Evolutionary conservation across 108 stramenopile genomes (phyloP).

Genomic region (Cyclotella distinguenda): DNA sequence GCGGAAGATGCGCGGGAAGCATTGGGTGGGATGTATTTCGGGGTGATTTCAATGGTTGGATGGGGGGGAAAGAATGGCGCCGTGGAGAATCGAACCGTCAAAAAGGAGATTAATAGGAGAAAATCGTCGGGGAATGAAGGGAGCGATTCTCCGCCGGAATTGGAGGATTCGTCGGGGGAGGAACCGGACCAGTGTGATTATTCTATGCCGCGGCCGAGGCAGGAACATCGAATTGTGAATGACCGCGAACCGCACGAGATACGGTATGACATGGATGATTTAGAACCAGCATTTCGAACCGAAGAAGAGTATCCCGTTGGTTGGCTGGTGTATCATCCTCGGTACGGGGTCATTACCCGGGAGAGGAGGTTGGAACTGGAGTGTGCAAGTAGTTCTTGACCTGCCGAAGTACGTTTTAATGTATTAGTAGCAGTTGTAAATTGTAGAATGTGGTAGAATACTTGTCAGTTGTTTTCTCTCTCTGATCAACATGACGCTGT

Average conservation of each 20-base stretch:
- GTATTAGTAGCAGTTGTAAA: too few species aligned
- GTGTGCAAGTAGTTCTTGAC: too few species aligned
- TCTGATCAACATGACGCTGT: too few species aligned
- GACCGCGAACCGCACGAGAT: background rate
- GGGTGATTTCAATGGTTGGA: background rate
- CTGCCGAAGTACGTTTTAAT: too few species aligned
- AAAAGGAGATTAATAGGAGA: background rate
- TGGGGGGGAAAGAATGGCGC: too few species aligned
- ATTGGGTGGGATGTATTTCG: background rate
- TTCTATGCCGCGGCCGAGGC: background rate
- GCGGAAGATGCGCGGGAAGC: background rate
- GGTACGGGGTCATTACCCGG: constrained; percentile 48
- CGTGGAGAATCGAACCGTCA: background rate
- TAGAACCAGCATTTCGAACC: constrained; percentile 67
- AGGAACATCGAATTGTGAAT: background rate
- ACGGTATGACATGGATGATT: constrained; percentile 20
- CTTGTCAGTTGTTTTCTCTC: too few species aligned
- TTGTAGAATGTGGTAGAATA: too few species aligned
- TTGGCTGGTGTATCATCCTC: constrained; percentile 73
- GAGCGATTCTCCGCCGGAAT: background rate
- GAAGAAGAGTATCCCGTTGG: constrained; percentile 66
- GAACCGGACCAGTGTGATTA: background rate
- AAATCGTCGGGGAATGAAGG: background rate
- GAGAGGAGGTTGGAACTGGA: constrained; percentile 9
- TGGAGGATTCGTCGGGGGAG: background rate